These are phyloP conservation scores for Globisporangium perplexum DNA, from an alignment of 352 stramenopile genomes.

Conservation along the genomic window DNA sequence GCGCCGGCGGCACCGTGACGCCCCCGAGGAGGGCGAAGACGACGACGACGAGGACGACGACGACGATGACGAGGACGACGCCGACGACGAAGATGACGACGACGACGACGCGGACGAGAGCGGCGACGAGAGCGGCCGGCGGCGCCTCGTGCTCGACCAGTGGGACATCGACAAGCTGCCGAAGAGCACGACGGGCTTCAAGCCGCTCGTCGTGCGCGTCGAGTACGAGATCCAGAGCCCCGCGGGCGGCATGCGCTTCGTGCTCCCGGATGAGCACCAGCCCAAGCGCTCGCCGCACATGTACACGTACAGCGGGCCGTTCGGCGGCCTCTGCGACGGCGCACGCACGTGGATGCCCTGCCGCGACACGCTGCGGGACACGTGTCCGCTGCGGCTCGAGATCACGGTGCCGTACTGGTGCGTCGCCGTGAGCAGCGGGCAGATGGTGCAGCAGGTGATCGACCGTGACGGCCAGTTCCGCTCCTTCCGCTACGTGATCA, in stretches of 20 bases:
- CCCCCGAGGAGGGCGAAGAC: constrained; percentile 9
- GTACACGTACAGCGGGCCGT: constrained; percentile 83
- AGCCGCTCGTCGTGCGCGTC: constrained; percentile 60
- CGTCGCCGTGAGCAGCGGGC: constrained; percentile 73
- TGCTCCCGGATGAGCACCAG: constrained; percentile 65
- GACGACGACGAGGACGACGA: constrained; percentile 30
- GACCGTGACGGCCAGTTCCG: constrained; percentile 53
- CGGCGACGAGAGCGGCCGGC: constrained; percentile 20
- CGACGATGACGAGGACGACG: constrained; percentile 27
- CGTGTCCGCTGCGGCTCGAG: constrained; percentile 68
- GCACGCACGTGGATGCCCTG: constrained; percentile 85
- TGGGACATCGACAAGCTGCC: constrained; percentile 72
- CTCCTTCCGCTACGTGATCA: constrained; percentile 74
- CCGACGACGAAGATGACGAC: constrained; percentile 31
- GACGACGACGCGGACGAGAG: constrained; percentile 34
- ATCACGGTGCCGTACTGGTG: constrained; percentile 78
- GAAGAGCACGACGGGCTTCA: constrained; percentile 63
- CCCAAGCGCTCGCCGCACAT: constrained; percentile 75
- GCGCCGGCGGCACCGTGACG: constrained; percentile 1
- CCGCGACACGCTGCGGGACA: constrained; percentile 64
- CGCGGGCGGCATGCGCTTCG: constrained; percentile 55
- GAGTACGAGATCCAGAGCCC: constrained; percentile 80
- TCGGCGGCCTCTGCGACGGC: constrained; percentile 75
- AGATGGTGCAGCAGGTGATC: constrained; percentile 81
- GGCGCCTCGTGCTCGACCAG: constrained; percentile 38